Conservation (phyloP, 768 basidiomycete genomes). For the Tephrocybe sp. region DNA sequence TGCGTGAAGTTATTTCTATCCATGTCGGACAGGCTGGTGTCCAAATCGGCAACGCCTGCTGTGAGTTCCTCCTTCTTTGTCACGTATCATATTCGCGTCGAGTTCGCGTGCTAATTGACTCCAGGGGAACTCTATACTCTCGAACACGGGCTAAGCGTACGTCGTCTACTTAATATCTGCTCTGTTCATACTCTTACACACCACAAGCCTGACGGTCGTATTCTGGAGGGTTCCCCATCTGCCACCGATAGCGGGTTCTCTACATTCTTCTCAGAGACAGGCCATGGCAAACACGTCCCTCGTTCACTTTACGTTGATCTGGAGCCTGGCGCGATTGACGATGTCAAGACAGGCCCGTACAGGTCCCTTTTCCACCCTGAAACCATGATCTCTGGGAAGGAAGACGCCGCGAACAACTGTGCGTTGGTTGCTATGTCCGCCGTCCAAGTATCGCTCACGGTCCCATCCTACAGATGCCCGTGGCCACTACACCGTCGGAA, state of each 20-base stretch:
- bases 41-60: conserved; percentile 98
- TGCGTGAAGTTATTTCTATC: conserved; percentile 97
- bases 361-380: conserved; percentile 98
- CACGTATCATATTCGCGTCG: conserved; percentile 31
- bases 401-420: conserved; percentile 99
- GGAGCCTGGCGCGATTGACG: conserved; percentile 97
- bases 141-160: conserved; percentile 95
- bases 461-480: conserved; percentile 70
- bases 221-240: conserved; percentile 73
- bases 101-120: conserved; percentile 37
- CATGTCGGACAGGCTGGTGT: conserved; percentile 99
- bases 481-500: conserved; percentile 98
- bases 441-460: background rate
- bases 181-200: conserved; percentile 16
- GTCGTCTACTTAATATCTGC: conserved; percentile 28
- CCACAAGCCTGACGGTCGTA: conserved; percentile 89
- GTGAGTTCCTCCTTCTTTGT: conserved; percentile 51
- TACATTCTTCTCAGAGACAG: conserved; percentile 99
- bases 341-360: conserved; percentile 94
- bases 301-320: conserved; percentile 96
- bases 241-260: conserved; percentile 88
- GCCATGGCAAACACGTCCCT: conserved; percentile 94
- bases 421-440: conserved; percentile 18
- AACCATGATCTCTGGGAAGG: conserved; percentile 97
- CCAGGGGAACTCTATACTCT: conserved; percentile 98